A percentile compares a stretch with the other conserved stretches of the same genome.
phyloP scores from a whole-genome alignment of 139 green algal genomes.

The Desmodesmus armatus region DNA sequence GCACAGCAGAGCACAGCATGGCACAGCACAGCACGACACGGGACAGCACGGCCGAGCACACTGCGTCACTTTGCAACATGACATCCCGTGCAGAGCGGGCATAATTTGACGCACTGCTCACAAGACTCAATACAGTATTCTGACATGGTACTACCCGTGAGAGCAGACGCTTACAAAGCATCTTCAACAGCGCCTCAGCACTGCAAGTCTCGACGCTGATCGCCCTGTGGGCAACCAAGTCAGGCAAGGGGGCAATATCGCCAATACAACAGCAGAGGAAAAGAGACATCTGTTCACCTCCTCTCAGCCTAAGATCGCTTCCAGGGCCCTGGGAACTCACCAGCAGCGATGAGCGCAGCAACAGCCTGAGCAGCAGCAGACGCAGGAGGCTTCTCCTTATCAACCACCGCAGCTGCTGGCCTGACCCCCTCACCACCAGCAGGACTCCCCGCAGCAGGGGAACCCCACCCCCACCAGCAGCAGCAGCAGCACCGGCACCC shows the following conservation, averaged over 20 bases:
- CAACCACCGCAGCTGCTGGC: not conserved
- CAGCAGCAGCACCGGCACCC: conserved; percentile 1
- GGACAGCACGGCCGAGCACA: too few relatives aligned
- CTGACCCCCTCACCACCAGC: not conserved
- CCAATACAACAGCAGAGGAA: too few relatives aligned
- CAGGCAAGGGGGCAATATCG: too few relatives aligned
- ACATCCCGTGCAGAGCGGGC: too few relatives aligned
- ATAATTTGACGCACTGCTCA: too few relatives aligned
- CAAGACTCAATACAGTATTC: too few relatives aligned
- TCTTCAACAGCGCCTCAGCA: not conserved
- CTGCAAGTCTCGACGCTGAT: too few relatives aligned
- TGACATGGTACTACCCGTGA: not conserved
- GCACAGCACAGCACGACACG: not conserved
- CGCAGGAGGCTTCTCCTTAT: not conserved
- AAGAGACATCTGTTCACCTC: too few relatives aligned
- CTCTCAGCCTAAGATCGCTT: not conserved
- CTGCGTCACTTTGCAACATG: too few relatives aligned
- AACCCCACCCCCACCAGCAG: not conserved
- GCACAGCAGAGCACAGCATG: not conserved
- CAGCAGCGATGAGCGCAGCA: conserved; percentile 11
- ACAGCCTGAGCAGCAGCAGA: conserved; percentile 20
- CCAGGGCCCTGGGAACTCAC: not conserved
- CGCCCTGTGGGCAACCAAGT: too few relatives aligned
- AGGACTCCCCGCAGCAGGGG: conserved; percentile 36
- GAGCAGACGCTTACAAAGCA: not conserved